Percentiles rank a stretch among this genome's conserved stretches.
Conservation (phyloP, 2,329 filamentous ascomycete genomes). For the Diaporthe caulivora region DNA sequence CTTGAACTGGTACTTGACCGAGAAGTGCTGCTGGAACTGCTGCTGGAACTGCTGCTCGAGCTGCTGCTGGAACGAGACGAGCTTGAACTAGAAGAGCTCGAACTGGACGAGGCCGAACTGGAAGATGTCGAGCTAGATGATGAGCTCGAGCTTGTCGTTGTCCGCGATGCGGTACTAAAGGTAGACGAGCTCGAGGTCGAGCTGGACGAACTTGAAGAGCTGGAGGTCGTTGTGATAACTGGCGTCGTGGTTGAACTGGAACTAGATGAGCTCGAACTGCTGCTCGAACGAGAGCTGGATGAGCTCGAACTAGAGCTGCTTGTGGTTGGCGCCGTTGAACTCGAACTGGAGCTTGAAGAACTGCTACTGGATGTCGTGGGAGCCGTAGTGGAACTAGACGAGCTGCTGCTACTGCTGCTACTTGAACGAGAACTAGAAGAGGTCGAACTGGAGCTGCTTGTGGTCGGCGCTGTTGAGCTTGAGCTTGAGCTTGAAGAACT, state of each 20-base stretch:
- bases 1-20: background rate
- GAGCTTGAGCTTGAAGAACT: background rate
- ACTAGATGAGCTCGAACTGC: background rate
- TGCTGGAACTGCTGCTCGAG: no score
- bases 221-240: background rate
- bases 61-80: background rate
- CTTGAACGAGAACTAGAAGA: background rate
- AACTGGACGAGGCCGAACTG: no score
- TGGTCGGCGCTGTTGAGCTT: background rate
- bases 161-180: background rate
- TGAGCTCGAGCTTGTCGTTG: background rate
- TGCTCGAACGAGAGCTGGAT: background rate
- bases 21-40: no score
- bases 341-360: background rate
- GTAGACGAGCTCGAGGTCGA: slow-evolving; percentile 17
- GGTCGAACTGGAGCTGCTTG: background rate
- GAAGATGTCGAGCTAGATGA: background rate
- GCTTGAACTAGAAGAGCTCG: background rate
- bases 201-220: background rate
- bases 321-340: background rate
- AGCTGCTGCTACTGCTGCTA: background rate
- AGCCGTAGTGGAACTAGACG: background rate
- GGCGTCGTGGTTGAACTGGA: background rate
- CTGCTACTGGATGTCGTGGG: background rate
- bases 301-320: background rate